These are phyloP conservation scores for Aspergillus incahuasiensis DNA, from an alignment of 495 filamentous ascomycete genomes.

Conservation along the genomic window DNA sequence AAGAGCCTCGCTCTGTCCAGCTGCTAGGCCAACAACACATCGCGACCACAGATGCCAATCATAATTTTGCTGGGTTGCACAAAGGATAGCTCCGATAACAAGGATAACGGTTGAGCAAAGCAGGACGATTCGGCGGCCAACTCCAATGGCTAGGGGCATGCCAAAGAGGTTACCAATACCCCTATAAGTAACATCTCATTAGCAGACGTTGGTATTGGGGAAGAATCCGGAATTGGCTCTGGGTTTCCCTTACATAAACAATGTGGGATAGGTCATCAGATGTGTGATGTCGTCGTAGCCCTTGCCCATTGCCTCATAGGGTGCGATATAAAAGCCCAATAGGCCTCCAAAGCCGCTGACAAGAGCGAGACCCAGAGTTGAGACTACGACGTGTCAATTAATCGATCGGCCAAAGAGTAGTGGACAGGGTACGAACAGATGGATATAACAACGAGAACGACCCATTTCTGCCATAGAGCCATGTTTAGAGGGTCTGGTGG, in stretches of 20 bases:
- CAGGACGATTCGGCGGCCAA: slow-evolving; percentile 36
- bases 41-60: slow-evolving; percentile 27
- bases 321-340: slow-evolving; percentile 22
- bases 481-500: slow-evolving; percentile 27
- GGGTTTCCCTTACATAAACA: not conserved
- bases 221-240: too few species aligned
- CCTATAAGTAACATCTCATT: slow-evolving; percentile 4
- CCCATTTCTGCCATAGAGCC: slow-evolving; percentile 22
- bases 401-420: not conserved
- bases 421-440: slow-evolving; percentile 14
- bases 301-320: slow-evolving; percentile 18
- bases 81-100: slow-evolving; percentile 21
- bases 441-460: slow-evolving; percentile 25
- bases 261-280: slow-evolving; percentile 32
- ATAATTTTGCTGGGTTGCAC: slow-evolving; percentile 17
- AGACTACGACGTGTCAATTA: slow-evolving; percentile 12
- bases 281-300: slow-evolving; percentile 23
- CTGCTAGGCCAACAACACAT: slow-evolving; percentile 29
- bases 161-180: slow-evolving; percentile 39
- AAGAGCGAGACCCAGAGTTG: slow-evolving; percentile 24
- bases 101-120: slow-evolving; percentile 27
- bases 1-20: slow-evolving; percentile 31
- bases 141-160: slow-evolving; percentile 37
- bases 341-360: slow-evolving; percentile 29
- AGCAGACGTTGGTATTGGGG: too few species aligned